These are phyloP conservation scores for Clarireedia monteithiana DNA, from an alignment of 2,329 filamentous ascomycete genomes.

Conservation along the genomic window DNA sequence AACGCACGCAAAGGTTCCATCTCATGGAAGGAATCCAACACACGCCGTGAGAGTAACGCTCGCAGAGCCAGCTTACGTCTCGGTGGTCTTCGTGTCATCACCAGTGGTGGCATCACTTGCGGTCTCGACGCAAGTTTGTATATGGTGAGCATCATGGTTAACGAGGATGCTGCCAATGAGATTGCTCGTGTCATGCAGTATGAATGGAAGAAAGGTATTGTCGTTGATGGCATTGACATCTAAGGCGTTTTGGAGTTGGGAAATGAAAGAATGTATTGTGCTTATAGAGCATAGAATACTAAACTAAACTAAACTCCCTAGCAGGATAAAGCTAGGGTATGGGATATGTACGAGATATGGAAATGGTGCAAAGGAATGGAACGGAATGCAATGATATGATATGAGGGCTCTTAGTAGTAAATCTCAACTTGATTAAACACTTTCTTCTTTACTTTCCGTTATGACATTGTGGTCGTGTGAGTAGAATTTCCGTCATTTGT, in stretches of 20 bases:
- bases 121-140: conserved; percentile 81
- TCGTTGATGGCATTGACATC: conserved; percentile 79
- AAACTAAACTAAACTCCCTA: background rate
- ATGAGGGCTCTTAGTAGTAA: background rate
- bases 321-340: background rate
- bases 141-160: conserved; percentile 75
- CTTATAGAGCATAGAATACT: conserved; percentile 13
- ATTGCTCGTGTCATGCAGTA: conserved; percentile 71
- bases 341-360: background rate
- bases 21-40: conserved; percentile 67
- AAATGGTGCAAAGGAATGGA: background rate
- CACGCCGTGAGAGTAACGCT: conserved; percentile 70
- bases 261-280: conserved; percentile 6
- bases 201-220: conserved; percentile 77
- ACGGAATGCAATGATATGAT: background rate
- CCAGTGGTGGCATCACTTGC: conserved; percentile 68
- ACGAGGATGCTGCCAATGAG: conserved; percentile 67
- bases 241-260: conserved; percentile 34
- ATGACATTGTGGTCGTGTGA: too few relatives aligned
- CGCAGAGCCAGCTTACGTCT: conserved; percentile 57
- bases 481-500: too few relatives aligned
- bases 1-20: conserved; percentile 75
- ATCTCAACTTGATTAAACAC: conserved; percentile 1
- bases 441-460: too few relatives aligned
- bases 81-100: conserved; percentile 66